Evolutionary conservation across 495 filamentous ascomycete genomes (phyloP).

Genomic region (Elasticomyces elasticus): DNA sequence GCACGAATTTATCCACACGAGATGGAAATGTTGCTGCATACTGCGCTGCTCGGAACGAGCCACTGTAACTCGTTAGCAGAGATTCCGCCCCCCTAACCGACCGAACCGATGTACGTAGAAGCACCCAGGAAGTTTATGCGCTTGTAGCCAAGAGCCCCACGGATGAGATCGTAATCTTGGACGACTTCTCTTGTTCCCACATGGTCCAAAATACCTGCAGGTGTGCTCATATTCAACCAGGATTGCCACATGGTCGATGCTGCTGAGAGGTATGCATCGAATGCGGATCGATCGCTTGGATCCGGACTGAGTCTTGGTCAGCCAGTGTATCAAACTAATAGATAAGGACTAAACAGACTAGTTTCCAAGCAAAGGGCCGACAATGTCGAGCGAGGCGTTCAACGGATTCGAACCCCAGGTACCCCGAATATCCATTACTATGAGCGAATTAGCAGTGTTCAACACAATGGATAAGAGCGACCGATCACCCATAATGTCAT

Average conservation of each 20-base stretch:
- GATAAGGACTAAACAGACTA: not conserved
- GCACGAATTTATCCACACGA: conserved; percentile 1
- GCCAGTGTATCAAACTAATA: not conserved
- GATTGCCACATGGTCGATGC: not conserved
- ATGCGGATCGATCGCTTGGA: not conserved
- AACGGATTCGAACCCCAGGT: not conserved
- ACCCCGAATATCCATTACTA: conserved; percentile 1
- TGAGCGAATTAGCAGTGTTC: not conserved
- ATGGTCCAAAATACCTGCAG: not conserved
- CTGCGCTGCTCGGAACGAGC: not conserved
- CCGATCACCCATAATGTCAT: not conserved
- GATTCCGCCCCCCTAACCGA: not conserved
- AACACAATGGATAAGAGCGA: not conserved
- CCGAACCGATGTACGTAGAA: not conserved
- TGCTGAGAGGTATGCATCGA: not conserved
- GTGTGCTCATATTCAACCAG: not conserved
- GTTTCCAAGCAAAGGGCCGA: not conserved
- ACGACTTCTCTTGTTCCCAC: not conserved
- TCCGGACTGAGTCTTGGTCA: not conserved
- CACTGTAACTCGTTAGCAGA: not conserved
- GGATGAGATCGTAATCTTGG: conserved; percentile 3
- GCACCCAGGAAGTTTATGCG: conserved; percentile 1
- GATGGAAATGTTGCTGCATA: conserved; percentile 2
- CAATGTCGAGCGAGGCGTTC: not conserved
- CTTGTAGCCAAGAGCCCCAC: conserved; percentile 1